Conservation (phyloP, 2,329 filamentous ascomycete genomes). For the Cercospora canescens region DNA sequence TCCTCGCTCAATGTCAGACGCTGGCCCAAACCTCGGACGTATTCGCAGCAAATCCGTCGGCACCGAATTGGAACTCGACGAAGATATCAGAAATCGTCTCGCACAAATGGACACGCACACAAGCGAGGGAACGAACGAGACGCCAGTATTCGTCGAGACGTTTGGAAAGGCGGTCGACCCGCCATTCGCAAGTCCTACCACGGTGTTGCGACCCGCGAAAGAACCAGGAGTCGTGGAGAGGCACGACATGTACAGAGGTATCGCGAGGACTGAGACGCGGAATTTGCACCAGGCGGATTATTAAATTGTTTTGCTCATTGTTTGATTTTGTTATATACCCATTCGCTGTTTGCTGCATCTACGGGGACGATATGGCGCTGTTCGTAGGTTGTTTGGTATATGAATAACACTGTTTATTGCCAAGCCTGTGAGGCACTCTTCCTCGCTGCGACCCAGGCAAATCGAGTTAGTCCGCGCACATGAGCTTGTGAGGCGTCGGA, state of each 20-base stretch:
- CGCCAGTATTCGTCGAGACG: neutral
- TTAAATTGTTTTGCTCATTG: neutral
- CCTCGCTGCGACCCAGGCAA: too few relatives aligned
- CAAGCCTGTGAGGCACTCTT: neutral
- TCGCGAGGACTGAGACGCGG: slow-evolving; percentile 38
- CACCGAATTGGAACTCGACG: slow-evolving; percentile 15
- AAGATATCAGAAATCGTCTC: slow-evolving; percentile 17
- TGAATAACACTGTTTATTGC: neutral
- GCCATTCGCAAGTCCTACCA: slow-evolving; percentile 28
- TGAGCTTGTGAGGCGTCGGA: too few relatives aligned
- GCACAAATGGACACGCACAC: slow-evolving; percentile 22
- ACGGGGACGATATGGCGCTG: neutral
- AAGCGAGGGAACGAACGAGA: slow-evolving; percentile 5
- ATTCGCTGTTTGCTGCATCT: neutral
- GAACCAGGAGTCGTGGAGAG: slow-evolving; percentile 39
- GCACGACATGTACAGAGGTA: slow-evolving; percentile 45
- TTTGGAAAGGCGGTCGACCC: slow-evolving; percentile 23
- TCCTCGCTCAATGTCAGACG: slow-evolving; percentile 31
- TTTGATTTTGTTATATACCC: neutral
- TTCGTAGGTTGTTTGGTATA: neutral
- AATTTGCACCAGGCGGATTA: slow-evolving; percentile 36
- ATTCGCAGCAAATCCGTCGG: slow-evolving; percentile 28
- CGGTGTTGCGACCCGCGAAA: slow-evolving; percentile 28
- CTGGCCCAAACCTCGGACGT: slow-evolving; percentile 21
- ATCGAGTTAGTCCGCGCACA: too few relatives aligned